phyloP scores from a whole-genome alignment of 495 filamentous ascomycete species.

The Hypoxylon intermedium region DNA sequence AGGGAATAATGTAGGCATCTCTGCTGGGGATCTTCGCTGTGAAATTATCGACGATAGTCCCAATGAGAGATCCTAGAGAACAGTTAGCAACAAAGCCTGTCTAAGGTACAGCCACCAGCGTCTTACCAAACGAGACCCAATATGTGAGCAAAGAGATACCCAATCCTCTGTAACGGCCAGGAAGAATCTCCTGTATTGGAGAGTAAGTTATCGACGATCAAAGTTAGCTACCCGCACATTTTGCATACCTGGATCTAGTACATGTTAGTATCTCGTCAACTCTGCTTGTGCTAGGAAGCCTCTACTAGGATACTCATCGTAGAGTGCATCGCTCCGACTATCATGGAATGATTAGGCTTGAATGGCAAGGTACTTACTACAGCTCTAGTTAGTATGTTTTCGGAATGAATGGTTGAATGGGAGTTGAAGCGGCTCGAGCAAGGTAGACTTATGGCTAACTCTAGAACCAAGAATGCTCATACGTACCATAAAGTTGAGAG shows the following conservation, averaged over 20 bases:
- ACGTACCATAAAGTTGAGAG: slow-evolving; percentile 60
- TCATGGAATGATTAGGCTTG: no score
- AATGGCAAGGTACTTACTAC: slow-evolving; percentile 9
- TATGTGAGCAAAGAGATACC: slow-evolving; percentile 53
- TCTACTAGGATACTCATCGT: no score
- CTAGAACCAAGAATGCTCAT: background rate
- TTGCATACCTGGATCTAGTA: slow-evolving; percentile 47
- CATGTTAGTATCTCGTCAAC: slow-evolving; percentile 5
- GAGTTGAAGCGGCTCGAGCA: background rate
- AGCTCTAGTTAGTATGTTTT: background rate
- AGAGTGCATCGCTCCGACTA: no score
- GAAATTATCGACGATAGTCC: slow-evolving; percentile 69
- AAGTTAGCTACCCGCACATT: background rate
- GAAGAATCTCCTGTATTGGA: slow-evolving; percentile 53
- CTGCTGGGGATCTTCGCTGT: slow-evolving; percentile 55
- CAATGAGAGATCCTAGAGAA: slow-evolving; percentile 53
- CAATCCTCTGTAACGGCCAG: slow-evolving; percentile 59
- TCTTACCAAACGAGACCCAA: slow-evolving; percentile 51
- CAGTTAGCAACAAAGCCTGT: background rate
- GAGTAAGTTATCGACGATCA: slow-evolving; percentile 9
- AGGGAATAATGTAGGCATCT: slow-evolving; percentile 63
- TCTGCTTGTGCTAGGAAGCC: background rate
- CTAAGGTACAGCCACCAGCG: background rate
- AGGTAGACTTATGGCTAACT: background rate
- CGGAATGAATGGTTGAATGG: background rate